phyloP scores from a whole-genome alignment of 352 stramenopile species.

The Globisporangium canariense region DNA sequence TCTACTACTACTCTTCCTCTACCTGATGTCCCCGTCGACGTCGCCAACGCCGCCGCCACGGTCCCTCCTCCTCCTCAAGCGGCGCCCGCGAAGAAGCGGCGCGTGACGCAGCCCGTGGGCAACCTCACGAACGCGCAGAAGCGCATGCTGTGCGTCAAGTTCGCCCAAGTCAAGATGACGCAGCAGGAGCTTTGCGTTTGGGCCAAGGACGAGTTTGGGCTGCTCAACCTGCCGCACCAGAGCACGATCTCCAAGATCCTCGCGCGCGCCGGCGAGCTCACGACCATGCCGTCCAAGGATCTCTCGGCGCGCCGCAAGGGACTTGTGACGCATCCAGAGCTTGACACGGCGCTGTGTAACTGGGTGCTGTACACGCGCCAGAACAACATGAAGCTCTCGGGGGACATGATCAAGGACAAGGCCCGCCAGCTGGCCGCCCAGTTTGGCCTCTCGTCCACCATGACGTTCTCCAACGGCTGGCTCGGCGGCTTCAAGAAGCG shows the following conservation, averaged over 20 bases:
- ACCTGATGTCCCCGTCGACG: not conserved
- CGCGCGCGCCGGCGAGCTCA: conserved; percentile 38
- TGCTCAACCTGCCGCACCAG: conserved; percentile 51
- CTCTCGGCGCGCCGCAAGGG: conserved; percentile 35
- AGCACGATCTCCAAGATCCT: conserved; percentile 69
- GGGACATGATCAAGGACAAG: conserved; percentile 62
- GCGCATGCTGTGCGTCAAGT: conserved; percentile 55
- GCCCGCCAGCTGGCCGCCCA: conserved; percentile 35
- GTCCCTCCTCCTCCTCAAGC: not conserved
- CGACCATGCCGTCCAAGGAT: conserved; percentile 44
- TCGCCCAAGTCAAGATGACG: conserved; percentile 53
- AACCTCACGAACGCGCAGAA: conserved; percentile 67
- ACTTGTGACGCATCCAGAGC: conserved; percentile 47
- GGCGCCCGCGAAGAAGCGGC: conserved; percentile 33
- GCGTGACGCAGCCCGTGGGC: conserved; percentile 43
- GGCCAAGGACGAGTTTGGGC: conserved; percentile 57
- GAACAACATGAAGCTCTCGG: conserved; percentile 47
- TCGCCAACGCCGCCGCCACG: not conserved
- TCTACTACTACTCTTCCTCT: not conserved
- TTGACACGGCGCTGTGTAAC: conserved; percentile 60
- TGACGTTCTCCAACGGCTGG: conserved; percentile 67
- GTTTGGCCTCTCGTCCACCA: conserved; percentile 40
- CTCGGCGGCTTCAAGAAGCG: conserved; percentile 63
- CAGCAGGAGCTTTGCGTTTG: conserved; percentile 61
- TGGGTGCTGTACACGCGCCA: conserved; percentile 52